Conservation (phyloP, 129 eudicot genomes). For the Kitagawia praeruptora region DNA sequence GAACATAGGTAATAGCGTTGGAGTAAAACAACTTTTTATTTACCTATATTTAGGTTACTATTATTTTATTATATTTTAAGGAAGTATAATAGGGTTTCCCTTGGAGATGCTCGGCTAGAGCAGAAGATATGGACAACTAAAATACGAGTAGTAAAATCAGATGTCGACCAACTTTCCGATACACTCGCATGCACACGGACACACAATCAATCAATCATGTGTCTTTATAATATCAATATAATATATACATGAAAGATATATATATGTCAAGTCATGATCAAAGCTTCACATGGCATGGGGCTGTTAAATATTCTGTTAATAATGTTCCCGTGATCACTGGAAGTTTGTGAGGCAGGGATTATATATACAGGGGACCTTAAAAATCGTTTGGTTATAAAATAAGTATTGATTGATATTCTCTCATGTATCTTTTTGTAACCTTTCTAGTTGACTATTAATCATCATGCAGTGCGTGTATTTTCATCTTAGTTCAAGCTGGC, state of each 20-base stretch:
- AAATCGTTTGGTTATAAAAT: not conserved
- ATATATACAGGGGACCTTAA: not conserved
- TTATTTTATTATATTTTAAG: too few species aligned
- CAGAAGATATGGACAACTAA: too few species aligned
- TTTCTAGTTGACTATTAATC: not conserved
- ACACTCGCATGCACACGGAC: not conserved
- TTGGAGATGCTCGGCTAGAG: too few species aligned
- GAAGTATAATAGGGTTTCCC: too few species aligned
- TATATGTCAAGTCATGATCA: not conserved
- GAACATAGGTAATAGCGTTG: too few species aligned
- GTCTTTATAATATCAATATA: too few species aligned
- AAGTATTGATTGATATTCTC: not conserved
- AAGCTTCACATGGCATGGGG: slow-evolving; percentile 15
- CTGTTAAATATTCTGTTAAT: not conserved
- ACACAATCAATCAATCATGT: not conserved
- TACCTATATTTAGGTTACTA: too few species aligned
- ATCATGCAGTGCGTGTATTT: not conserved
- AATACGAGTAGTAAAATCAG: too few species aligned
- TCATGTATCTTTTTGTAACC: not conserved
- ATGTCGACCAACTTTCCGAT: too few species aligned
- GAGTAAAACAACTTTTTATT: too few species aligned
- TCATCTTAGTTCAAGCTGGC: not conserved
- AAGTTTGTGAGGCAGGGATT: slow-evolving; percentile 2
- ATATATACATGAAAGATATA: not conserved
- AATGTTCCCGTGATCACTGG: slow-evolving; percentile 11